Conservation (phyloP, 2,329 filamentous ascomycete species). For the Aspergillus japonicus region DNA sequence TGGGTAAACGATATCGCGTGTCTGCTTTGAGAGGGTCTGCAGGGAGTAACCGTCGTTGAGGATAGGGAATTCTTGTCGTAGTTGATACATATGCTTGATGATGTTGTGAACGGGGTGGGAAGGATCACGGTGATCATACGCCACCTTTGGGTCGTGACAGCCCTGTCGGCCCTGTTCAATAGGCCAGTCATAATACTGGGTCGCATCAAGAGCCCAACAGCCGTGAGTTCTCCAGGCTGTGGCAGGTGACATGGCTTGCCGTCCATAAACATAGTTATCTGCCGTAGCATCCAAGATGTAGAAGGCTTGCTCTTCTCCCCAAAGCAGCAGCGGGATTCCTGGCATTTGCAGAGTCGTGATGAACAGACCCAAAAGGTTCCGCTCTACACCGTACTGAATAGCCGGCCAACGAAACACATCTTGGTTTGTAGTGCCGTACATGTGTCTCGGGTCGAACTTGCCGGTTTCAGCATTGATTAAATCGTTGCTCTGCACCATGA, state of each 20-base stretch:
- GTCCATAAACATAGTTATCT: constrained; percentile 64
- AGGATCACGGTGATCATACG: constrained; percentile 62
- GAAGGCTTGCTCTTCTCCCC: constrained; percentile 66
- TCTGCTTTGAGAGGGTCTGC: constrained; percentile 58
- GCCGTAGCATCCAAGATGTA: constrained; percentile 65
- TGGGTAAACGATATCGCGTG: constrained; percentile 50
- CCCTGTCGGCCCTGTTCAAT: constrained; percentile 54
- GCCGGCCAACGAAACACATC: constrained; percentile 66
- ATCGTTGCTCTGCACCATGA: constrained; percentile 59
- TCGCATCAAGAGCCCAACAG: constrained; percentile 58
- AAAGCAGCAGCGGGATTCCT: constrained; percentile 60
- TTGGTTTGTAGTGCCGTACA: constrained; percentile 65
- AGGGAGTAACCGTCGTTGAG: constrained; percentile 61
- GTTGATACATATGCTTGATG: constrained; percentile 61
- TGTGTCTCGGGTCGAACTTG: constrained; percentile 62
- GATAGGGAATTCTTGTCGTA: constrained; percentile 56
- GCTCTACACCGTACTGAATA: constrained; percentile 56
- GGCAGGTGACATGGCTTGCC: constrained; percentile 61
- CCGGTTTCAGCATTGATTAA: constrained; percentile 61
- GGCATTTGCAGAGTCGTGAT: constrained; percentile 61
- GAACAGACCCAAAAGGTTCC: constrained; percentile 58
- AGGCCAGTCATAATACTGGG: constrained; percentile 60
- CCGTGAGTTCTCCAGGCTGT: constrained; percentile 65
- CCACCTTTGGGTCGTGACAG: constrained; percentile 57
- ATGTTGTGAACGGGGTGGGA: constrained; percentile 61